phyloP scores from a whole-genome alignment of 768 basidiomycete species.

The Coprinopsis strossmayeri region DNA sequence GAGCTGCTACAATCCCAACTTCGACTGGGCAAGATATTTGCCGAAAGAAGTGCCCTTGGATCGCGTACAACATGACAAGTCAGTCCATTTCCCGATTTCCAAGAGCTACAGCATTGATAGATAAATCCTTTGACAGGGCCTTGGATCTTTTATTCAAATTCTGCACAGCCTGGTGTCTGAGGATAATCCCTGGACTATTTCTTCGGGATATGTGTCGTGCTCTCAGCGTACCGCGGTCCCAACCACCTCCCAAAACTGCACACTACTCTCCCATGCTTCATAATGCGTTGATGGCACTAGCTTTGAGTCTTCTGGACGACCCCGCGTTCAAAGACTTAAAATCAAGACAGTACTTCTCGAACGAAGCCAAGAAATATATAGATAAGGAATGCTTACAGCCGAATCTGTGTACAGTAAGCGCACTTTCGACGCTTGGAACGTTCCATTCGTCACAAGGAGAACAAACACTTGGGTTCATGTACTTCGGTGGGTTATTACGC shows the following conservation, averaged over 20 bases:
- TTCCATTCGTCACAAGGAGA: constrained; percentile 42
- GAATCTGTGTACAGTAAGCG: constrained; percentile 38
- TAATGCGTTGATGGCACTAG: constrained; percentile 51
- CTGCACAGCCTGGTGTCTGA: constrained; percentile 42
- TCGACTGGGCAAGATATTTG: constrained; percentile 45
- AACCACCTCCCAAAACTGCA: constrained; percentile 35
- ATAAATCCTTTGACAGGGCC: constrained; percentile 20
- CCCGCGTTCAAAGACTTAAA: constrained; percentile 35
- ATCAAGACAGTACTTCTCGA: constrained; percentile 34
- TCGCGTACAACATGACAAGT: constrained; percentile 40
- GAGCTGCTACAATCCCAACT: constrained; percentile 34
- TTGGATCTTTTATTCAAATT: constrained; percentile 44
- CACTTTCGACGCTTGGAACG: constrained; percentile 35
- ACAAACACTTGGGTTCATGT: constrained; percentile 40
- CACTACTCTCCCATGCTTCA: constrained; percentile 73
- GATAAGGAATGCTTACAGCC: constrained; percentile 41
- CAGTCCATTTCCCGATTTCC: constrained; percentile 13
- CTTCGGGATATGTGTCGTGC: constrained; percentile 41
- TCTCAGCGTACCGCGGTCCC: constrained; percentile 28
- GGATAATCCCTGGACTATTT: constrained; percentile 42
- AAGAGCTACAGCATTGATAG: background rate
- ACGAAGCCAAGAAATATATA: constrained; percentile 37
- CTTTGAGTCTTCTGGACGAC: constrained; percentile 37
- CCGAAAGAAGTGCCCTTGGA: constrained; percentile 35
- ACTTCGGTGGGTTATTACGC: constrained; percentile 30